phyloP scores from a whole-genome alignment of 495 filamentous ascomycete species.

The Aspergillus conjunctus region DNA sequence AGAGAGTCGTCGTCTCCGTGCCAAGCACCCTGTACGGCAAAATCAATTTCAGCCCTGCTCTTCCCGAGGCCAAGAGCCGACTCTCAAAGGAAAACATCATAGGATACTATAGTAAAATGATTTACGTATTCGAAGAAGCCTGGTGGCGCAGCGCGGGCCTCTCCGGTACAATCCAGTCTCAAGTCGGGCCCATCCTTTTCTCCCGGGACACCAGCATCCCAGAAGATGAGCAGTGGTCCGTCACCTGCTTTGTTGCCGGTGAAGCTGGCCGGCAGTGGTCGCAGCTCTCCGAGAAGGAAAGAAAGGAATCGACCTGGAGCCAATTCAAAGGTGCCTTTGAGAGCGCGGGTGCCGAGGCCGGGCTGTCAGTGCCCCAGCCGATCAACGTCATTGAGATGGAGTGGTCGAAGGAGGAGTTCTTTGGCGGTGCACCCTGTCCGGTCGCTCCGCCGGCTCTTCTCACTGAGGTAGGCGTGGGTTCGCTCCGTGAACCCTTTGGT shows the following conservation, averaged over 20 bases:
- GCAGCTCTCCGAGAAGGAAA: background rate
- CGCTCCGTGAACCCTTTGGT: constrained; percentile 26
- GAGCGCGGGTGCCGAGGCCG: constrained; percentile 17
- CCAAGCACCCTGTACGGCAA: constrained; percentile 20
- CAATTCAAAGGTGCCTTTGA: constrained; percentile 3
- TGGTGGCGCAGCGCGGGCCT: constrained; percentile 32
- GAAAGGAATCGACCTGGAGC: constrained; percentile 1
- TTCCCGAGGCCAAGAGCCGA: constrained; percentile 25
- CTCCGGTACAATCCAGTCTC: constrained; percentile 23
- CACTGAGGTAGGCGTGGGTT: constrained; percentile 19
- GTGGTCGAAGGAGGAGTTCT: constrained; percentile 24
- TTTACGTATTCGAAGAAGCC: constrained; percentile 26
- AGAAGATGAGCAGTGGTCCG: constrained; percentile 19
- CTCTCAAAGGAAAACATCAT: constrained; percentile 29
- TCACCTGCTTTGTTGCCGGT: constrained; percentile 32
- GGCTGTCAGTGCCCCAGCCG: constrained; percentile 12
- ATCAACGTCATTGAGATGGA: constrained; percentile 2
- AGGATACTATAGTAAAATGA: constrained; percentile 31
- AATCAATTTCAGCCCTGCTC: constrained; percentile 21
- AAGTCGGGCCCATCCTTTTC: constrained; percentile 21
- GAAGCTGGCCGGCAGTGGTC: constrained; percentile 26
- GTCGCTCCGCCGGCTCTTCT: constrained; percentile 22
- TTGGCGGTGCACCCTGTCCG: constrained; percentile 19
- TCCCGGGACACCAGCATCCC: constrained; percentile 29
- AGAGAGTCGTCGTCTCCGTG: constrained; percentile 25